Evolutionary conservation across 805 yeast species (phyloP).

Genomic region (Spathaspora passalidarum): DNA sequence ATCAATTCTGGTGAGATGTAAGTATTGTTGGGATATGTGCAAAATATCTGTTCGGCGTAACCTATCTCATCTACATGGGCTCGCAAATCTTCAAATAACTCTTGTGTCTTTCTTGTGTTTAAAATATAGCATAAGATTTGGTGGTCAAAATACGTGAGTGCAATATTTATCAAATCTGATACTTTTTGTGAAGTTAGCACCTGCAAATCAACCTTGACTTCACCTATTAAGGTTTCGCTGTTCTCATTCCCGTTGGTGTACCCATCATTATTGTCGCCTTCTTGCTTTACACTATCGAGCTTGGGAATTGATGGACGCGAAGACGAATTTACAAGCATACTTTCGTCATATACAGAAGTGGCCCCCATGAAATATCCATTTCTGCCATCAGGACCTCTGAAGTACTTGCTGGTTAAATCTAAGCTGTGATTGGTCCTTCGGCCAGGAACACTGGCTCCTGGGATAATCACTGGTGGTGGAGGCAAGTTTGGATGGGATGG

Average conservation of each 20-base stretch:
- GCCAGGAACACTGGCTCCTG: background rate
- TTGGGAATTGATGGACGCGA: background rate
- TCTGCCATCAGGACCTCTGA: conserved; percentile 2
- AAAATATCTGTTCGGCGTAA: background rate
- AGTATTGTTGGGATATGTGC: conserved; percentile 2
- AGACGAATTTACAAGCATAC: conserved; percentile 1
- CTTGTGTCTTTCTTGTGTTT: background rate
- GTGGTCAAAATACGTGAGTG: background rate
- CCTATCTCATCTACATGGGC: background rate
- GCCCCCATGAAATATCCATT: background rate
- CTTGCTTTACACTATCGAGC: background rate
- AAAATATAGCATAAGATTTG: conserved; percentile 2
- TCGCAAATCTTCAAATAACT: background rate
- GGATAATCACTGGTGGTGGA: background rate
- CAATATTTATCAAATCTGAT: background rate
- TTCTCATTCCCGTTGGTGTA: too few species aligned
- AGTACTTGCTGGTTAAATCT: background rate
- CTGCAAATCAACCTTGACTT: background rate
- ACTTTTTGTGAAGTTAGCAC: conserved; percentile 3
- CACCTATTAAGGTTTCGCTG: background rate
- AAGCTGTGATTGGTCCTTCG: background rate
- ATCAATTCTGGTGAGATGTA: conserved; percentile 6
- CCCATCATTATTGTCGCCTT: too few species aligned
- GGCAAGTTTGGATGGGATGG: conserved; percentile 1
- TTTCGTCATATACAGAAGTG: conserved; percentile 2